These are phyloP conservation scores for Saccharomyces hybrid DNA, from an alignment of 1,139 yeast genomes.

Conservation along the genomic window DNA sequence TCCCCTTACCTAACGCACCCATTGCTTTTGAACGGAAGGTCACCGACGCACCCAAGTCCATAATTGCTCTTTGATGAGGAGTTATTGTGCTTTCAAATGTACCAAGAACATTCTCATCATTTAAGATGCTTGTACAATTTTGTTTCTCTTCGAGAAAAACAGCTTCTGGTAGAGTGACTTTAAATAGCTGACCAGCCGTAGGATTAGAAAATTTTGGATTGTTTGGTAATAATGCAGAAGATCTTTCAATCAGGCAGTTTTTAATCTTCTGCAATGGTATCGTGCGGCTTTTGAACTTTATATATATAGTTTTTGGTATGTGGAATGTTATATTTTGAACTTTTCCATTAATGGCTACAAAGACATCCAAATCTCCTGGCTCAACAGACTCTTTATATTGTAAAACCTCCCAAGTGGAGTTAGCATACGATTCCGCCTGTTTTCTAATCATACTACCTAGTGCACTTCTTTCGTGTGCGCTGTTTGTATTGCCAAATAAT, in stretches of 20 bases:
- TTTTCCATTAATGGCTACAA: conserved; percentile 59
- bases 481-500: conserved; percentile 62
- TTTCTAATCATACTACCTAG: conserved; percentile 64
- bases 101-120: conserved; percentile 56
- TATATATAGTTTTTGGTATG: conserved; percentile 64
- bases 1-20: conserved; percentile 81
- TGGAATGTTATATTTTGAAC: conserved; percentile 67
- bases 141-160: conserved; percentile 48
- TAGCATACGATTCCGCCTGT: conserved; percentile 73
- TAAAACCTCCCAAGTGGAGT: conserved; percentile 75
- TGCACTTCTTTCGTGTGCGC: conserved; percentile 39
- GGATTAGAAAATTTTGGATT: conserved; percentile 37
- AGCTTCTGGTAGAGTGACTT: conserved; percentile 60
- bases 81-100: conserved; percentile 70
- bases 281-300: conserved; percentile 51
- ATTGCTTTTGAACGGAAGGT: conserved; percentile 54
- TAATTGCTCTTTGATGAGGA: conserved; percentile 63
- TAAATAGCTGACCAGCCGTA: conserved; percentile 48
- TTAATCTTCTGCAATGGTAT: conserved; percentile 41
- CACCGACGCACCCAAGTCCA: conserved; percentile 70
- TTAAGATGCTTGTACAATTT: conserved; percentile 57
- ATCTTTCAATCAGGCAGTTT: conserved; percentile 52
- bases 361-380: conserved; percentile 73
- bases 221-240: conserved; percentile 58
- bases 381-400: conserved; percentile 53